phyloP scores from a whole-genome alignment of 202 grass and related monocot genomes.

The Schoenoplectus triqueter region DNA sequence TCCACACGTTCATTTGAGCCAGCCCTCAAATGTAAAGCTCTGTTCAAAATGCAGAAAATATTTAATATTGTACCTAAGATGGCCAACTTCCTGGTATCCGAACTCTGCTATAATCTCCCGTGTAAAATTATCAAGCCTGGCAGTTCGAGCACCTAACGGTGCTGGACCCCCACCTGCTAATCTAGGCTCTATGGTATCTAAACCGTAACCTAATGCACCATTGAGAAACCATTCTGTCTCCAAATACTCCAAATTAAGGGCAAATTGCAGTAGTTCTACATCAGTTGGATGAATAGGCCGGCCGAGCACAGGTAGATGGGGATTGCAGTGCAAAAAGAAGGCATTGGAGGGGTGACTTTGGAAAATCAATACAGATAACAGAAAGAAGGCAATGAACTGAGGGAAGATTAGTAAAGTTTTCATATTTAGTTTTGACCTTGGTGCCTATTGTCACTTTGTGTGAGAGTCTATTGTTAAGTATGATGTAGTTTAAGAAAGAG shows the following conservation, averaged over 20 bases:
- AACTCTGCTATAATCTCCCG: constrained; percentile 63
- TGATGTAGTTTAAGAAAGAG: constrained; percentile 30
- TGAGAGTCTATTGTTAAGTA: constrained; percentile 29
- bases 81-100: constrained; percentile 83
- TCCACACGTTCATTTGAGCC: not conserved
- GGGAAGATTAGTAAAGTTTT: constrained; percentile 4
- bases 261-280: constrained; percentile 74
- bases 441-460: constrained; percentile 3
- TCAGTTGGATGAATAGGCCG: constrained; percentile 57
- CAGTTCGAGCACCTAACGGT: constrained; percentile 42
- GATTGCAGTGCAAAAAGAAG: constrained; percentile 43
- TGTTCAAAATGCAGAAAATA: not conserved
- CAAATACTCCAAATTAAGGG: constrained; percentile 75
- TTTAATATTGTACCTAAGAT: constrained; percentile 44
- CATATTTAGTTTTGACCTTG: constrained; percentile 33
- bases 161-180: constrained; percentile 50
- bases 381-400: constrained; percentile 30
- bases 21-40: not conserved
- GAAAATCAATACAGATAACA: constrained; percentile 29
- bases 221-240: constrained; percentile 91
- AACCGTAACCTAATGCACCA: constrained; percentile 52
- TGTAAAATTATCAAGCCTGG: constrained; percentile 60
- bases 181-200: constrained; percentile 56
- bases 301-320: constrained; percentile 39
- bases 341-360: constrained; percentile 30